Base-by-base conservation (phyloP, 1,139 yeast species). In the Arxiozyma heterogenica region DNA sequence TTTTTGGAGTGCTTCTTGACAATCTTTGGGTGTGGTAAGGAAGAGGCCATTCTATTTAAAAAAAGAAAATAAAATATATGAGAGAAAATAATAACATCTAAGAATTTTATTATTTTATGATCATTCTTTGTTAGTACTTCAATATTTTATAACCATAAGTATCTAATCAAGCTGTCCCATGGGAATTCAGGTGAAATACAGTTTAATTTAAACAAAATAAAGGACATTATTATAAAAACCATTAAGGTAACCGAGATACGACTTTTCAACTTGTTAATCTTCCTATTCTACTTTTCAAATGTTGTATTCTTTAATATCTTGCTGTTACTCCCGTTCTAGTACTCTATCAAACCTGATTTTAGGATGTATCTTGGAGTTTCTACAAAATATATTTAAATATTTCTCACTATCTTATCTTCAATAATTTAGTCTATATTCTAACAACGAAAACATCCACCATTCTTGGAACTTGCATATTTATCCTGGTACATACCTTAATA, bases 1-100 rank as follows among this genome's bases (percentile, higher is more conserved):
- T 86, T 86, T 84, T 87, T 87, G 77, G 91, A 78, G 88, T 90
- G 94, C 91, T 94, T 94, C 93, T 94, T 94, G 79, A 93, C 97
- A 81, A 94, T 93, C 90, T 89, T 91, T 81, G 97, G 97, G 84
- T 89, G 96, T 74, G 96, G 90, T 76, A 89, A 82, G 73, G 96
- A 83, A 81, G 96, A 89, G 82, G 98, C 96, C 98, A 93, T 84
- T 70, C 49, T 46, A 34, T 34, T 9, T 12, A 34, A 34, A 34
- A 30, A 34, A 34, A 34, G n/a, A 34, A 34, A 34, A 15, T 34
- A 34, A 34, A 12, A 34, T 12, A 27, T 7, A 27, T 27, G 11
- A 27, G 39, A 34, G n/a, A 12, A 4, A 12, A 34, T 15, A 34
- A 34, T 12, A 15, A 34, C n/a, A 34, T 34, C 8, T 11, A n/a